Conservation (phyloP, 148 eudicot species). For the Cornus suecica region DNA sequence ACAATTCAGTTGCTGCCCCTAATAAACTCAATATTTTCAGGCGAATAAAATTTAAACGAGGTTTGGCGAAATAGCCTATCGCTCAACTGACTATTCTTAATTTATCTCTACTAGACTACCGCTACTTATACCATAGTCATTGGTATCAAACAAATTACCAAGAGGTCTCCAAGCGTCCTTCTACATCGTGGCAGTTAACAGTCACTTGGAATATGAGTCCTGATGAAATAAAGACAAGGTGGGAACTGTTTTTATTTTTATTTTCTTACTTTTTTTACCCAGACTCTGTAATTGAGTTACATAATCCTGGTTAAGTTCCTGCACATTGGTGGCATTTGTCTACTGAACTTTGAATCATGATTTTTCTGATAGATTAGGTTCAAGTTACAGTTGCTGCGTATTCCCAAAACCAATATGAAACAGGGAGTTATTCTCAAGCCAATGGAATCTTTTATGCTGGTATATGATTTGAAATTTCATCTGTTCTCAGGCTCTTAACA, state of each 20-base stretch:
- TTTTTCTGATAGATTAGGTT: conserved; percentile 4
- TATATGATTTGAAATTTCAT: background rate
- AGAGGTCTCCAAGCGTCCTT: background rate
- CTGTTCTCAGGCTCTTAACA: conserved; percentile 69
- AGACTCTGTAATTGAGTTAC: too few relatives aligned
- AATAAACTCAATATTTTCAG: background rate
- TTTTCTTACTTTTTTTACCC: background rate
- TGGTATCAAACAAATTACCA: background rate
- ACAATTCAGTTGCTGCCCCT: background rate
- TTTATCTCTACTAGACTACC: background rate
- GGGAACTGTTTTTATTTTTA: too few relatives aligned
- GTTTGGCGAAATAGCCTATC: background rate
- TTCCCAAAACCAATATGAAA: too few relatives aligned
- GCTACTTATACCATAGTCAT: background rate
- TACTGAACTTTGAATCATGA: background rate
- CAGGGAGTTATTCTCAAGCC: too few relatives aligned
- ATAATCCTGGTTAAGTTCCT: background rate
- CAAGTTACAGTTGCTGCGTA: background rate
- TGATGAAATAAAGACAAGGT: background rate
- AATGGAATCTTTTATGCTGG: background rate
- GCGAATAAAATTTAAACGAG: background rate
- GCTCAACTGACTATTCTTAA: background rate
- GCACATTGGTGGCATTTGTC: background rate
- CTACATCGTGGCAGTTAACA: background rate
- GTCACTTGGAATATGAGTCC: background rate